Evolutionary conservation across 1,284 basidiomycete genomes (phyloP).

Genomic region (Porogramme epimiltina): DNA sequence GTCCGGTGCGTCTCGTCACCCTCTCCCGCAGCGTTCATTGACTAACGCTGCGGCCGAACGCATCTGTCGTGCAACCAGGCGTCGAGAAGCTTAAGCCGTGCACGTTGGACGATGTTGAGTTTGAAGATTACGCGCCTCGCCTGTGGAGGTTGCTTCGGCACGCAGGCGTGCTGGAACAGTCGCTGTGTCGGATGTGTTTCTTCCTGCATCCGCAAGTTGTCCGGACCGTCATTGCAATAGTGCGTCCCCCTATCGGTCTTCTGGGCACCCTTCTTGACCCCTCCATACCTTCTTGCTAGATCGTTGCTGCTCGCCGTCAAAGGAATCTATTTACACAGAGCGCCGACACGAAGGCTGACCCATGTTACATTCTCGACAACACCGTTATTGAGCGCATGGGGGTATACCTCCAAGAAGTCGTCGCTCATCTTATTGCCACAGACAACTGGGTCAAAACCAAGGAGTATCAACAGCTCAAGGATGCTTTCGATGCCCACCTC

Average conservation of each 20-base stretch:
- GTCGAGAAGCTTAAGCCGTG: background rate
- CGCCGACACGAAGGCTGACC: background rate
- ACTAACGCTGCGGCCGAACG: too few relatives aligned
- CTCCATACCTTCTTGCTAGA: background rate
- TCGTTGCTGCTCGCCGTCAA: constrained; percentile 8
- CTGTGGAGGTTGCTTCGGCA: constrained; percentile 1
- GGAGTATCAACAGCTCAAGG: background rate
- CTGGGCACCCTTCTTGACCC: background rate
- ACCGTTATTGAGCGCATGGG: constrained; percentile 3
- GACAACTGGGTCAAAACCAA: constrained; percentile 1
- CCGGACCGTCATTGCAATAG: constrained; percentile 11
- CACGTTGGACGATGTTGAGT: background rate
- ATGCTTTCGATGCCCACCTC: background rate
- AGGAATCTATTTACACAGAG: background rate
- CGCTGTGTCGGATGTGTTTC: constrained; percentile 2
- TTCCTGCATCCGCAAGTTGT: constrained; percentile 7
- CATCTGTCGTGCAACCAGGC: too few relatives aligned
- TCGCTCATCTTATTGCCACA: background rate
- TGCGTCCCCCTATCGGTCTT: constrained; percentile 1
- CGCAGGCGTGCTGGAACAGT: constrained; percentile 15
- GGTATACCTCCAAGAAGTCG: constrained; percentile 5
- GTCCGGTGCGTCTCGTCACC: constrained; percentile 11
- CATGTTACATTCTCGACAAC: background rate
- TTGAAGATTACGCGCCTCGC: background rate
- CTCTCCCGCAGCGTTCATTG: background rate